A percentile compares a stretch with the other conserved stretches of the same genome.
phyloP scores from a whole-genome alignment of 495 filamentous ascomycete species.

The Trichoderma asperelloides region DNA sequence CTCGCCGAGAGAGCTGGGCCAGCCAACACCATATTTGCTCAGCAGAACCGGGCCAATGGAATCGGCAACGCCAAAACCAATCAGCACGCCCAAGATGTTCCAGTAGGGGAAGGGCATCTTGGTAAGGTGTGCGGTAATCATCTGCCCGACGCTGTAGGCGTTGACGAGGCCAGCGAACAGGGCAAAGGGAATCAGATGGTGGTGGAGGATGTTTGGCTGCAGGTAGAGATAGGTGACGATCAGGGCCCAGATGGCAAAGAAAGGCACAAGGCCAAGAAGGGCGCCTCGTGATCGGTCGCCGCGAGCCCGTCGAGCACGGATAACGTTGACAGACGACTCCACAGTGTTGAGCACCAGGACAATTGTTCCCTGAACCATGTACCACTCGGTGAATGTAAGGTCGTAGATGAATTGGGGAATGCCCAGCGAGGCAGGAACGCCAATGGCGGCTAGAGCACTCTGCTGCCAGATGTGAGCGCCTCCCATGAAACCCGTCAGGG shows the following conservation, averaged over 20 bases:
- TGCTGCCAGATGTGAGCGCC: conserved; percentile 90
- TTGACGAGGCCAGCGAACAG: conserved; percentile 83
- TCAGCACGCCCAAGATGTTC: conserved; percentile 64
- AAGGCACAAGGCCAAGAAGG: conserved; percentile 71
- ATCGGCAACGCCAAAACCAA: conserved; percentile 67
- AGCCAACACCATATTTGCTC: conserved; percentile 47
- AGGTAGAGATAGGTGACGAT: conserved; percentile 71
- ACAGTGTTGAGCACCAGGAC: conserved; percentile 79
- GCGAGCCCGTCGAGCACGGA: conserved; percentile 63
- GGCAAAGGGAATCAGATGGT: conserved; percentile 78
- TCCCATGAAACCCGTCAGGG: conserved; percentile 74
- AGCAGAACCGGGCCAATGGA: conserved; percentile 59
- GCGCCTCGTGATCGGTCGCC: conserved; percentile 61
- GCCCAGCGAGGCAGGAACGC: conserved; percentile 52
- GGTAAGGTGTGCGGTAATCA: conserved; percentile 87
- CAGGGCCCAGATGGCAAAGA: conserved; percentile 64
- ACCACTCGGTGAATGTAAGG: conserved; percentile 82
- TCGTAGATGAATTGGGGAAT: conserved; percentile 64
- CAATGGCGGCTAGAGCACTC: conserved; percentile 62
- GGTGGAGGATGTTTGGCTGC: conserved; percentile 70
- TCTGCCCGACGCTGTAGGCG: conserved; percentile 87
- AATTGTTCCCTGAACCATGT: conserved; percentile 79
- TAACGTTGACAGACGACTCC: conserved; percentile 68
- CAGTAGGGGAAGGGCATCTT: conserved; percentile 78
- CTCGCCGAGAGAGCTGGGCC: conserved; percentile 67